These are phyloP conservation scores for Grammothele lineata DNA, from an alignment of 768 basidiomycete species.

Conservation along the genomic window DNA sequence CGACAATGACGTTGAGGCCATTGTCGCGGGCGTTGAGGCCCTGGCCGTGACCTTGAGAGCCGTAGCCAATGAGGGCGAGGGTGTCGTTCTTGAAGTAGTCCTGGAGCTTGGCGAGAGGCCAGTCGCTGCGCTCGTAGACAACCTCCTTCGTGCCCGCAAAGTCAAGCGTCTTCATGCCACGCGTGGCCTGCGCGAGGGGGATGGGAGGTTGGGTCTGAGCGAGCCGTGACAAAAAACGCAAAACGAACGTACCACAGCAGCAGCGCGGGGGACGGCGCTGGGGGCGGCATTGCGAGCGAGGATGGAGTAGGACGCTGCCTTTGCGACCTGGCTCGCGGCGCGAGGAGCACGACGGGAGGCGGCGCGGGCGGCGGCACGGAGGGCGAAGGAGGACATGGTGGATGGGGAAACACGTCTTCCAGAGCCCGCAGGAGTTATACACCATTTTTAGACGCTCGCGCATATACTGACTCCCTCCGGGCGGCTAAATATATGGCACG, in stretches of 20 bases:
- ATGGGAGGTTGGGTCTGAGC: too few relatives aligned
- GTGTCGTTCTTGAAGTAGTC: conserved; percentile 99
- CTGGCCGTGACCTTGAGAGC: conserved; percentile 98
- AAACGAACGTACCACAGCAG: conserved; percentile 33
- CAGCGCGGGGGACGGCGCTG: conserved; percentile 21
- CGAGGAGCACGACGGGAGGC: conserved; percentile 65
- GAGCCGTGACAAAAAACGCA: not conserved
- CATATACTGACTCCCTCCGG: conserved; percentile 7
- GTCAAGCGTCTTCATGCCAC: conserved; percentile 93
- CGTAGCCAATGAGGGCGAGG: conserved; percentile 97
- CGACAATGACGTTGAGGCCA: conserved; percentile 96
- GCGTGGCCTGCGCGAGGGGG: conserved; percentile 40
- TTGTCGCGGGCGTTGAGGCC: conserved; percentile 99
- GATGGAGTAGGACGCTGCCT: conserved; percentile 66
- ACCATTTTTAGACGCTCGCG: conserved; percentile 8
- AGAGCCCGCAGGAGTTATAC: conserved; percentile 8
- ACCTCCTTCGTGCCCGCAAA: conserved; percentile 93
- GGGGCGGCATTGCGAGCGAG: conserved; percentile 37
- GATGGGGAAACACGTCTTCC: conserved; percentile 10
- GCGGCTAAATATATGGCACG: too few relatives aligned
- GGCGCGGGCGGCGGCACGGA: conserved; percentile 64
- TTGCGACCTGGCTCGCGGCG: conserved; percentile 34
- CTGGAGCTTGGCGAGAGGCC: conserved; percentile 96
- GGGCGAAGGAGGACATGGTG: conserved; percentile 61
- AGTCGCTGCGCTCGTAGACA: conserved; percentile 95